Evolutionary conservation across 1,284 basidiomycete species (phyloP).

Genomic region (Puccinia polysora): DNA sequence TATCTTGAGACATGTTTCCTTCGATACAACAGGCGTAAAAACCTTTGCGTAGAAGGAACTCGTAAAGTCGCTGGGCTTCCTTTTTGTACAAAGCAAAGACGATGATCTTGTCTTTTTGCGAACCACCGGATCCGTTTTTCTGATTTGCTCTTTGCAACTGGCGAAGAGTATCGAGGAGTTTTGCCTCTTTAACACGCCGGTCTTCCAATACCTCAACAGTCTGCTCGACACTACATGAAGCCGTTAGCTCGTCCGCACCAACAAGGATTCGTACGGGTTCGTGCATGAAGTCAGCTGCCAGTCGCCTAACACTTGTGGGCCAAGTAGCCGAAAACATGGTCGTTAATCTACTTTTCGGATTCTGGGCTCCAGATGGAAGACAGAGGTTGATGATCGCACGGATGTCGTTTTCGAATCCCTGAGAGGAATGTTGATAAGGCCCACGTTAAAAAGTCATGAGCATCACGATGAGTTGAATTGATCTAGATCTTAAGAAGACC

Average conservation of each 20-base stretch:
- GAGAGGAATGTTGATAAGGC: neutral
- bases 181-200: constrained; percentile 75
- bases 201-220: constrained; percentile 86
- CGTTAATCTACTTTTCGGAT: constrained; percentile 52
- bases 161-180: constrained; percentile 36
- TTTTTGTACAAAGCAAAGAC: constrained; percentile 98
- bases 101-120: constrained; percentile 60
- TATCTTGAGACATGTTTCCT: constrained; percentile 83
- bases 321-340: constrained; percentile 83
- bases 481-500: neutral
- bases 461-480: neutral
- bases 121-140: constrained; percentile 45
- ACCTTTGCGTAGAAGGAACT: constrained; percentile 70
- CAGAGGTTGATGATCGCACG: constrained; percentile 75
- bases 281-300: constrained; percentile 85
- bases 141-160: neutral
- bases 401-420: constrained; percentile 98
- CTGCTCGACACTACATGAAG: constrained; percentile 79
- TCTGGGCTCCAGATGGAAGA: constrained; percentile 57
- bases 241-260: constrained; percentile 88
- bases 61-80: constrained; percentile 83
- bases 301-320: constrained; percentile 88
- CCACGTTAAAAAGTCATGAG: neutral
- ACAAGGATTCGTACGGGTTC: constrained; percentile 87
- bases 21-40: constrained; percentile 78